A percentile compares a stretch with the other conserved stretches of the same genome.
These are phyloP conservation scores for Gamsiella multidivaricata DNA, from an alignment of 192 early-diverging fungal genomes.

Conservation along the genomic window DNA sequence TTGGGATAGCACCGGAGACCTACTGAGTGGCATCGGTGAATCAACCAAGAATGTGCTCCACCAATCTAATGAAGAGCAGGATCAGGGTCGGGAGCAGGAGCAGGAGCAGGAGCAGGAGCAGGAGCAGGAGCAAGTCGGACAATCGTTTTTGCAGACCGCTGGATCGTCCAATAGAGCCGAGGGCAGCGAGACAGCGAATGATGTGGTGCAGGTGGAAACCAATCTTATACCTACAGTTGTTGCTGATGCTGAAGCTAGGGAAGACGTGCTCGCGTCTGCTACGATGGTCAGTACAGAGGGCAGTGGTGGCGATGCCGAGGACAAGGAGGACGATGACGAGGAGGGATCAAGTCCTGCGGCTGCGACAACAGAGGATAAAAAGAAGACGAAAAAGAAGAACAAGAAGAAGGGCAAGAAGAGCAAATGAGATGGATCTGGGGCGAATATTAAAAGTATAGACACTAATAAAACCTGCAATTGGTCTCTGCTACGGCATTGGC, in stretches of 20 bases:
- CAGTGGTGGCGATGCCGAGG: slow-evolving; percentile 1
- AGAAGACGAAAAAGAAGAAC: slow-evolving; percentile 35
- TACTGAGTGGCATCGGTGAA: neutral
- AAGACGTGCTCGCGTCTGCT: too few species aligned
- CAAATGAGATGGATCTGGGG: neutral
- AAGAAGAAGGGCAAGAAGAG: slow-evolving; percentile 39
- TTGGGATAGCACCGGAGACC: slow-evolving; percentile 39
- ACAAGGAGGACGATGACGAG: slow-evolving; percentile 13
- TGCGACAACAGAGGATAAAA: neutral
- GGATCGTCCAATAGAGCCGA: too few species aligned
- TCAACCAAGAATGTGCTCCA: too few species aligned
- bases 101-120: neutral
- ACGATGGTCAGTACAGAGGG: slow-evolving; percentile 2
- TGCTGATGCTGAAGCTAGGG: neutral
- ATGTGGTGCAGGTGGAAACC: neutral
- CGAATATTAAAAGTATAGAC: neutral
- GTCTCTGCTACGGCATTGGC: too few species aligned
- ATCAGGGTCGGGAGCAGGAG: neutral
- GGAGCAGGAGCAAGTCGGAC: too few species aligned
- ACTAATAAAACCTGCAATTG: too few species aligned
- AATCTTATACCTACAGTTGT: neutral
- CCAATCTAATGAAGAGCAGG: slow-evolving; percentile 4
- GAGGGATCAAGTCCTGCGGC: slow-evolving; percentile 1
- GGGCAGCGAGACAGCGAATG: too few species aligned
- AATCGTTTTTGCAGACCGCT: too few species aligned